Base-by-base conservation (phyloP, 2,329 filamentous ascomycete species). In the Dryadomyces quercus-mongolicae region DNA sequence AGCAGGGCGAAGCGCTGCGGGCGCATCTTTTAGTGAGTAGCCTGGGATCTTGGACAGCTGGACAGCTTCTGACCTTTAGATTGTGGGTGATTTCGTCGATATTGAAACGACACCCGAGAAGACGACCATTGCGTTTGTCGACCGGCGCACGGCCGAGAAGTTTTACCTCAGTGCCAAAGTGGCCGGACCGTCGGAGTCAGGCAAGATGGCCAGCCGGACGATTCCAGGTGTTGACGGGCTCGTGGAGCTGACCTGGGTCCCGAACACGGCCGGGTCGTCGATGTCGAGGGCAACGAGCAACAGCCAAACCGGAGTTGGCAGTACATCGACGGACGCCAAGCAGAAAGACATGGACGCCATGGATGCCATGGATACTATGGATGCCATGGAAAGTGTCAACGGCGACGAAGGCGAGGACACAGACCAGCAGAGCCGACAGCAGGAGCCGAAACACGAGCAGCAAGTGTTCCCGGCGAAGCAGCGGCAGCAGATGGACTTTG, bases 141-240 rank as follows among this genome's bases (percentile, higher is more conserved):
- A 86, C 62, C 79, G 82, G 55, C 80, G 80, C 63, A 84, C 84
- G 15, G 87, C 85, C 4, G 87, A 92, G 65, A 82, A 76, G 59
- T 84, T 85, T 61, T 79, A 77, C 70, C 78, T 80, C 61, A 72
- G 77, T 31, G 68, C 81, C n/a, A 40, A 15, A 2, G 16, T 16
- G 5, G 49, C 42, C 2, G 36, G 16, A 7, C 3, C 15, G 18
- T 1, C 46, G 2, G 38, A 40, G 15, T 4, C 42, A 10, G 47
- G 20, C 10, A 13, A 20, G 47, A 77, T 49, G 73, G 73, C 48
- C 74, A 9, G 38, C 40, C 6, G 75, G 46, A 69, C 76, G 20
- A 78, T 90, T 44, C 80, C 83, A 0, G 78, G 81, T 7, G 69
- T 88, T 12, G 69, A 75, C 1, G 82, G 78, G 45, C 77, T 77